Evolutionary conservation across 2,329 filamentous ascomycete species (phyloP).

Genomic region (Colletotrichum truncatum): DNA sequence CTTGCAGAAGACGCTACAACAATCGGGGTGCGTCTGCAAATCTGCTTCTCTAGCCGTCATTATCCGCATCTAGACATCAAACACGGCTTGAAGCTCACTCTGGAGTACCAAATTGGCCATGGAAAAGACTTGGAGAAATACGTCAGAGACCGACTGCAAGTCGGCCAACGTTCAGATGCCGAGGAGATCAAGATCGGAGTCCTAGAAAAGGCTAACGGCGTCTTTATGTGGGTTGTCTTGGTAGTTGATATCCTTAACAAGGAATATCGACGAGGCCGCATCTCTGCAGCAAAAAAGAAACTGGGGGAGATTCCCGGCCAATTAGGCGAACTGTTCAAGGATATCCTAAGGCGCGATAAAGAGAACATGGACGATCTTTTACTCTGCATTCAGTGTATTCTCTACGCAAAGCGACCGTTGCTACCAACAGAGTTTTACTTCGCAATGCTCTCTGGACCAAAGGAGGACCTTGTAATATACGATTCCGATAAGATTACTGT

Average conservation of each 20-base stretch:
- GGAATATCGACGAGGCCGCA: constrained; percentile 39
- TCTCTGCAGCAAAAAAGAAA: constrained; percentile 34
- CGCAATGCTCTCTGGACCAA: constrained; percentile 24
- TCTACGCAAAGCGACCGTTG: constrained; percentile 49
- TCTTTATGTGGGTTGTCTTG: constrained; percentile 55
- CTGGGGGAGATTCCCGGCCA: constrained; percentile 44
- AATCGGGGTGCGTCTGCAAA: background rate
- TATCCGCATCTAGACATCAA: constrained; percentile 18
- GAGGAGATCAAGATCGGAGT: background rate
- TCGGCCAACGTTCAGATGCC: background rate
- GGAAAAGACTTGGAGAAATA: constrained; percentile 38
- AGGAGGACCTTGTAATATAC: constrained; percentile 27
- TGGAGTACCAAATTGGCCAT: constrained; percentile 37
- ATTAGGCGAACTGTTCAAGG: constrained; percentile 50
- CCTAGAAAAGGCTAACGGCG: constrained; percentile 34
- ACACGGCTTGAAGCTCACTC: constrained; percentile 27
- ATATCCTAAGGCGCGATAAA: constrained; percentile 50
- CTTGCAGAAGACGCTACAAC: background rate
- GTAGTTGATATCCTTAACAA: constrained; percentile 51
- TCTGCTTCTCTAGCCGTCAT: constrained; percentile 16
- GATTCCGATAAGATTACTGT: constrained; percentile 32
- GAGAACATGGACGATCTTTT: constrained; percentile 45
- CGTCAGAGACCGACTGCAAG: constrained; percentile 34
- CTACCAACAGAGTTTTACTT: constrained; percentile 46
- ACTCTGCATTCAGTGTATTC: constrained; percentile 53